Base-by-base conservation (phyloP, 139 green algal species). In the Tetratostichococcus sp. region DNA sequence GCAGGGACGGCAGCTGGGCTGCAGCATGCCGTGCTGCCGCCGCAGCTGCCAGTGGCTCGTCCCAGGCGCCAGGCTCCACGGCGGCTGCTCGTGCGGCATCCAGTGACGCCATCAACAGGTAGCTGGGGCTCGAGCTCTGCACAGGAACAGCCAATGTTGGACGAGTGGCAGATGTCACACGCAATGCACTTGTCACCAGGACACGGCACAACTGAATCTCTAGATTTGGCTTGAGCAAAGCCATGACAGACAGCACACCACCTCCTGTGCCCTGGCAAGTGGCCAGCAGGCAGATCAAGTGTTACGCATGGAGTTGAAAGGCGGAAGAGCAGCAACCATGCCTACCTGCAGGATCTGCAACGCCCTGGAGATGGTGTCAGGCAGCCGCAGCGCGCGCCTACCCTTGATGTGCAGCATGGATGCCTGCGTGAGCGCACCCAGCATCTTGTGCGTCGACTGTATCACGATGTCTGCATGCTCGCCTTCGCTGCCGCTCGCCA, bases 361-460 rank as follows among this genome's bases (percentile, higher is more conserved):
- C 1, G 81, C 79, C 4, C 76, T 35, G 14, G 35, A 32, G 4
- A 86, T 19, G 17, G 74, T 77, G n/a, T 67, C 26, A 1, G 1
- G 26, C 28, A 42, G 2, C 31, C 26, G 50, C 19, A 26, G 14
- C 2, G 85, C 78, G 0, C 26, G 59, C 0, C 4, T 14, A 25
- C 86, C 84, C 4, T 66, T 21, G 0, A 84, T 25, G 69, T 98
- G 94, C 74, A 98, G 89, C 94, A 98, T 95, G n/a, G 94, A 88
- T 0, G 90, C 84, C 88, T 98, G 94, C 19, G 90, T 97, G 76
- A 98, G 80, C 0, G 91, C 82, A 1, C 71, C 83, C 77, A 97
- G 82, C 59, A 89, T 85, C 84, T 98, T 99, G 84, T 98, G 95
- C 4, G 90, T 98, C 23, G 93, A 98, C 81, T 98, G 93, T 21